A percentile compares a stretch with the other conserved stretches of the same genome.
Conservation (phyloP, 768 basidiomycete genomes). For the Mrakia hoshinonis region DNA sequence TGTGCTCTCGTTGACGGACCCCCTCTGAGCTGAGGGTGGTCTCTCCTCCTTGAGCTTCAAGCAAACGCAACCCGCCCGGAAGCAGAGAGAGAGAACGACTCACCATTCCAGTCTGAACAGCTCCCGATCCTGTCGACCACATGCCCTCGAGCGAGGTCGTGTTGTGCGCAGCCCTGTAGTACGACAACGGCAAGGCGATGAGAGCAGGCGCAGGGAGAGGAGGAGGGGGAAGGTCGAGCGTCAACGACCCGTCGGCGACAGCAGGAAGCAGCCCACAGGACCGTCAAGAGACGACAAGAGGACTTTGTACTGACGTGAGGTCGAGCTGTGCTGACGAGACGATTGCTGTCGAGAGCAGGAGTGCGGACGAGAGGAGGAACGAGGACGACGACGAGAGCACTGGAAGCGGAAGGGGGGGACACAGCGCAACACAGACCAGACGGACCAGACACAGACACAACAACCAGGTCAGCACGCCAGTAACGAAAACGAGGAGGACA, state of each 20-base stretch:
- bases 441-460: neutral
- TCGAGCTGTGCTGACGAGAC: neutral
- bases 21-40: too few species aligned
- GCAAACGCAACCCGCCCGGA: neutral
- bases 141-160: conserved; percentile 65
- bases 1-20: neutral
- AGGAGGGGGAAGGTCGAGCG: neutral
- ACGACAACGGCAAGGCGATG: too few species aligned
- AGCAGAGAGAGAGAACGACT: conserved; percentile 42
- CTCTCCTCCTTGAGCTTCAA: neutral
- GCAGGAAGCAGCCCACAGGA: neutral
- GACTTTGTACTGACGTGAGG: neutral
- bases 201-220: neutral
- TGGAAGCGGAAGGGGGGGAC: neutral
- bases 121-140: conserved; percentile 71
- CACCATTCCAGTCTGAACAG: conserved; percentile 73
- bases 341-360: neutral
- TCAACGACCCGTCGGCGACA: neutral
- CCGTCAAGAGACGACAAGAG: neutral
- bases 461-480: neutral
- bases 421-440: neutral
- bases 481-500: too few species aligned
- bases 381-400: neutral
- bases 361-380: neutral
- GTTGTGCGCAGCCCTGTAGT: conserved; percentile 45